These are phyloP conservation scores for Penicillium subrubescens DNA, from an alignment of 495 filamentous ascomycete species.

Conservation along the genomic window DNA sequence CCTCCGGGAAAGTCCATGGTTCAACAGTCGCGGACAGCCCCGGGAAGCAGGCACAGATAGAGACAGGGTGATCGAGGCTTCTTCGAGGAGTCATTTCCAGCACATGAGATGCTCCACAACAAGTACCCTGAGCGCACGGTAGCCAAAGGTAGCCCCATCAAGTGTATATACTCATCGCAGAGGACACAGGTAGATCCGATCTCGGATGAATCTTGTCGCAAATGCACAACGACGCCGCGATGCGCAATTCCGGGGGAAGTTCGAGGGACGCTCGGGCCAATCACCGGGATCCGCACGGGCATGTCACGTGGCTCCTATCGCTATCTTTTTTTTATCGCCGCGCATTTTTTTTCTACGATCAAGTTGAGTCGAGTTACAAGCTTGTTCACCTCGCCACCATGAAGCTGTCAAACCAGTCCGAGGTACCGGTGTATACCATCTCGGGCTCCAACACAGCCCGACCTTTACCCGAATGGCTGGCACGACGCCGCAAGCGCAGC, in stretches of 20 bases:
- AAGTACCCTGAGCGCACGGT: conserved; percentile 12
- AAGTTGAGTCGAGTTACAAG: background rate
- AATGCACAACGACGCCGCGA: conserved; percentile 16
- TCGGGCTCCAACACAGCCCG: conserved; percentile 88
- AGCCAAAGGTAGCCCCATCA: conserved; percentile 24
- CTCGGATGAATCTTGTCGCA: conserved; percentile 10
- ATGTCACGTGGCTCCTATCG: conserved; percentile 42
- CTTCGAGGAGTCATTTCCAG: conserved; percentile 45
- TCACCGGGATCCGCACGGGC: conserved; percentile 21
- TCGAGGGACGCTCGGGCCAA: conserved; percentile 32
- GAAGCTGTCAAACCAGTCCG: conserved; percentile 86
- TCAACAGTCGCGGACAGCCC: conserved; percentile 35
- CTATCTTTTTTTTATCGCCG: conserved; percentile 53
- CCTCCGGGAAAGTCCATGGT: conserved; percentile 53
- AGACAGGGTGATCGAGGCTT: conserved; percentile 25
- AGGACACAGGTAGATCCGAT: background rate
- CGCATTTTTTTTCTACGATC: conserved; percentile 22
- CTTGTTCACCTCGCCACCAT: conserved; percentile 47
- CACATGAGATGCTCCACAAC: conserved; percentile 11
- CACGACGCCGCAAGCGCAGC: conserved; percentile 86
- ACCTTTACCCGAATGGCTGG: conserved; percentile 93
- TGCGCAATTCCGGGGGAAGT: conserved; percentile 32
- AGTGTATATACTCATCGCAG: conserved; percentile 27
- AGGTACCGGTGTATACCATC: conserved; percentile 94
- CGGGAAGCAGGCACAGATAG: conserved; percentile 33